Evolutionary conservation across 176 grass and related monocot genomes (phyloP).

Genomic region (Eremochloa ophiuroides): DNA sequence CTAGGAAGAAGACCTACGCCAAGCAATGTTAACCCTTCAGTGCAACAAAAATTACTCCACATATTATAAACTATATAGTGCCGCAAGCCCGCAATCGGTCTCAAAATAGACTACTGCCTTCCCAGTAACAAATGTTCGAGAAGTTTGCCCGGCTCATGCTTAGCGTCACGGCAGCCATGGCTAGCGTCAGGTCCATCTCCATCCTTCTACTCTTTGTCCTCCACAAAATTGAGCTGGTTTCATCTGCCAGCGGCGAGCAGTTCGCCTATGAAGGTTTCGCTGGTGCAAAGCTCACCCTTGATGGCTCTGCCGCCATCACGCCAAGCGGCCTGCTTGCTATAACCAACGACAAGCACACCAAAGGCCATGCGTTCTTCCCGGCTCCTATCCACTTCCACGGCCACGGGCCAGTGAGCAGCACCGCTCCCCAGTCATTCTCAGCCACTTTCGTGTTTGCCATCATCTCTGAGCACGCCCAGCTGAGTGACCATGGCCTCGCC

Average conservation of each 20-base stretch:
- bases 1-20: neutral
- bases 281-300: conserved; percentile 33
- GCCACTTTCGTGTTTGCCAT: conserved; percentile 57
- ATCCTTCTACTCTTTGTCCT: conserved; percentile 1
- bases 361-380: conserved; percentile 46
- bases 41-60: neutral
- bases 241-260: neutral
- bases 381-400: conserved; percentile 2
- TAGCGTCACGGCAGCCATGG: conserved; percentile 4
- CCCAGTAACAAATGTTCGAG: neutral
- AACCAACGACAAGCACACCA: conserved; percentile 42
- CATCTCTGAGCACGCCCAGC: conserved; percentile 28
- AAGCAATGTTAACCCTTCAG: neutral
- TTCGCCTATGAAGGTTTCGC: conserved; percentile 37
- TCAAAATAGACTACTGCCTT: neutral
- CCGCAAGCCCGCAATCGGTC: neutral
- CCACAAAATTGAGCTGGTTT: neutral
- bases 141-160: neutral
- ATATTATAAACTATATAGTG: neutral
- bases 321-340: conserved; percentile 32
- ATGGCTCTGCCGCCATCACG: conserved; percentile 20
- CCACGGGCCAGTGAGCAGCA: neutral
- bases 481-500: conserved; percentile 47
- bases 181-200: conserved; percentile 5
- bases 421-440: conserved; percentile 34